These are phyloP conservation scores for Ophiostoma ulmi DNA, from an alignment of 2,329 filamentous ascomycete species.

Conservation along the genomic window DNA sequence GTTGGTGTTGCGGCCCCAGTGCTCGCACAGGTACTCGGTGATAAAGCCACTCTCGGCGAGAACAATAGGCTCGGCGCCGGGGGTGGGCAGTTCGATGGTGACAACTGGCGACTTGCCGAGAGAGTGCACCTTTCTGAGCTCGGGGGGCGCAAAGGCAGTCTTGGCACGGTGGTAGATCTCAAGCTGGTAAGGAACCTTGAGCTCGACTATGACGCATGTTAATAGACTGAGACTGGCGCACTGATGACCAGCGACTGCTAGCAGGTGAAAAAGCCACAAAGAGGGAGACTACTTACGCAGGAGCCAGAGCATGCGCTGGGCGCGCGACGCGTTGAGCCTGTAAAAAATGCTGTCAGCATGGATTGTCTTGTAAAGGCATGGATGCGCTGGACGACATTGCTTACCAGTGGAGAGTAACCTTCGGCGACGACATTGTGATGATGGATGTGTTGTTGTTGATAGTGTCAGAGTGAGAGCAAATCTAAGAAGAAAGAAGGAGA, in stretches of 20 bases:
- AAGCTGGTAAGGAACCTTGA: constrained; percentile 72
- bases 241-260: no score
- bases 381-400: background rate
- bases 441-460: background rate
- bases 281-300: constrained; percentile 38
- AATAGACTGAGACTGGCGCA: background rate
- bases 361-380: background rate
- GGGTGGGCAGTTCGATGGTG: constrained; percentile 49
- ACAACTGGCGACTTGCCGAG: constrained; percentile 84
- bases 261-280: background rate
- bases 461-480: background rate
- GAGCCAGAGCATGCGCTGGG: constrained; percentile 79
- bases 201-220: constrained; percentile 52
- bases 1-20: constrained; percentile 44
- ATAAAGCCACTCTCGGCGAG: constrained; percentile 80
- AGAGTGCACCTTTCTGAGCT: constrained; percentile 72
- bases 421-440: constrained; percentile 14
- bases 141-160: constrained; percentile 61
- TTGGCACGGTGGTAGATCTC: constrained; percentile 68
- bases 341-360: background rate
- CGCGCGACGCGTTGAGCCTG: constrained; percentile 78
- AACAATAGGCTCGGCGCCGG: constrained; percentile 45
- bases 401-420: constrained; percentile 24
- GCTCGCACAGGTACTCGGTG: constrained; percentile 73
- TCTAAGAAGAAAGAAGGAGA: background rate